phyloP scores from a whole-genome alignment of 257 asterid genomes.

The Fraxinus anomala region DNA sequence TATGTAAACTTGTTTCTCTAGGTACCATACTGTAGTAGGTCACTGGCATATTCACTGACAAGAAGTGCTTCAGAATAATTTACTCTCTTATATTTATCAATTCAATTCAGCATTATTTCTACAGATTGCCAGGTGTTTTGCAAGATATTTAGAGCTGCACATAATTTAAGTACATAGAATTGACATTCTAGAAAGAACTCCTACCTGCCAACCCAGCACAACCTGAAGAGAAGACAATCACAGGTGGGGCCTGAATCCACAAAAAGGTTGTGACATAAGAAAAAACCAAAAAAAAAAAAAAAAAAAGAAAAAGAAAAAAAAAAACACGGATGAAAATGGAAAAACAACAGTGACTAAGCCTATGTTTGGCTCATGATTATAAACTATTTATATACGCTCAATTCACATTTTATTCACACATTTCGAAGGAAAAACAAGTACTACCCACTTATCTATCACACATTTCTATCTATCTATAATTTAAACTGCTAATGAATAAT shows the following conservation, averaged over 20 bases:
- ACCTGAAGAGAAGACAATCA: slow-evolving; percentile 80
- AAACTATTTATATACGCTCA: too few relatives aligned
- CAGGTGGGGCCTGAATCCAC: slow-evolving; percentile 79
- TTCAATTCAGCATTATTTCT: neutral
- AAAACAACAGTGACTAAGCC: neutral
- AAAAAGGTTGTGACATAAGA: slow-evolving; percentile 19
- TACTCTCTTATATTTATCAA: neutral
- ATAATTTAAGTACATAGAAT: neutral
- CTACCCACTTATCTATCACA: too few relatives aligned
- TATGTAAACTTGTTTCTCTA: neutral
- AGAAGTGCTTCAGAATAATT: neutral
- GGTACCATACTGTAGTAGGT: neutral
- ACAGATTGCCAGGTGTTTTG: slow-evolving; percentile 13
- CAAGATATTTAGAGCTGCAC: slow-evolving; percentile 5
- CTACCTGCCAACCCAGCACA: slow-evolving; percentile 92
- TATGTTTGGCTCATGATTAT: too few relatives aligned
- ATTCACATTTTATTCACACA: too few relatives aligned
- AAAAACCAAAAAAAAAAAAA: slow-evolving; percentile 16
- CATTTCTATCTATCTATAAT: too few relatives aligned
- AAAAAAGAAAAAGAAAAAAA: slow-evolving; percentile 17
- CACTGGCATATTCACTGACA: neutral
- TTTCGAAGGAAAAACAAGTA: too few relatives aligned
- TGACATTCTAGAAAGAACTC: slow-evolving; percentile 25
- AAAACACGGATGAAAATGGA: slow-evolving; percentile 6
- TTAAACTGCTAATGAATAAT: too few relatives aligned